A percentile compares a stretch with the other conserved stretches of the same genome.
phyloP scores from a whole-genome alignment of 371 early-diverging fungal genomes.

The Scutellospora calospora region DNA sequence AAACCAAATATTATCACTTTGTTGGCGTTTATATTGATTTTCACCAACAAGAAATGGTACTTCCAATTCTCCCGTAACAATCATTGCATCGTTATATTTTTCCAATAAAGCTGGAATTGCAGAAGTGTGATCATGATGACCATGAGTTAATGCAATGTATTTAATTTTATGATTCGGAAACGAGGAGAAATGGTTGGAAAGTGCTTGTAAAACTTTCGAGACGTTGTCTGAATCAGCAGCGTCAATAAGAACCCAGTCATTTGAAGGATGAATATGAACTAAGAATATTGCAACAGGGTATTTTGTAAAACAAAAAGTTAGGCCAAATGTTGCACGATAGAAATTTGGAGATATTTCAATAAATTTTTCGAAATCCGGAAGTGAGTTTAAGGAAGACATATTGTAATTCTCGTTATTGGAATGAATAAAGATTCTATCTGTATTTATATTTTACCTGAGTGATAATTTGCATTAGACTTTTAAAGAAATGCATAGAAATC shows the following conservation, averaged over 20 bases:
- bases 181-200: conserved; percentile 46
- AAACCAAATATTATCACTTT: conserved; percentile 51
- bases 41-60: conserved; percentile 52
- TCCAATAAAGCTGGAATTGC: conserved; percentile 49
- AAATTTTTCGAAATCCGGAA: conserved; percentile 52
- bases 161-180: conserved; percentile 49
- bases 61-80: conserved; percentile 53
- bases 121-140: conserved; percentile 54
- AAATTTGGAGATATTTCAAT: conserved; percentile 54
- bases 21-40: conserved; percentile 45
- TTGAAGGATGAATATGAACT: conserved; percentile 44
- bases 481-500: too few species aligned
- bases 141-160: conserved; percentile 55
- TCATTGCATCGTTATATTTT: conserved; percentile 50
- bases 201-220: conserved; percentile 47
- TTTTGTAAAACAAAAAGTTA: conserved; percentile 43
- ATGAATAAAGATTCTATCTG: too few species aligned
- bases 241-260: conserved; percentile 53
- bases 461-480: too few species aligned
- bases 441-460: too few species aligned
- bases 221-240: conserved; percentile 51
- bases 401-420: too few species aligned
- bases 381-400: too few species aligned
- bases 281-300: conserved; percentile 54
- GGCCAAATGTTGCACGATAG: conserved; percentile 53